phyloP scores from a whole-genome alignment of 2,329 filamentous ascomycete species.

The Aspergillus sergii region DNA sequence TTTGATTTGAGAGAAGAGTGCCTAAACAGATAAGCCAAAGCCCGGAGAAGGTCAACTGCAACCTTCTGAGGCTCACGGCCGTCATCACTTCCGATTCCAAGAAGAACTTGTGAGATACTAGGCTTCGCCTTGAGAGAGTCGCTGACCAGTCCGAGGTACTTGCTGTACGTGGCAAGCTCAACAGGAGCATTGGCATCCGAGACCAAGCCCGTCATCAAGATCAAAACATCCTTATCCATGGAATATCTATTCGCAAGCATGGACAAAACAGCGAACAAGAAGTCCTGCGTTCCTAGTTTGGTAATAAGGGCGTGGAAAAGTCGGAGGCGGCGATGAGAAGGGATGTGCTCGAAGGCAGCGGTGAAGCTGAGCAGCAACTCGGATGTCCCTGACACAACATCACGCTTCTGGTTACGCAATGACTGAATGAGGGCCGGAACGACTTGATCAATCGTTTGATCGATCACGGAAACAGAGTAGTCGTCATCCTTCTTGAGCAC shows the following conservation, averaged over 20 bases:
- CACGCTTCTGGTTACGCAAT: conserved; percentile 74
- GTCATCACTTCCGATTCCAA: conserved; percentile 59
- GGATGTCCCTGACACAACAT: conserved; percentile 77
- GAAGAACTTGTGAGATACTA: conserved; percentile 69
- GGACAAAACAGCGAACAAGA: conserved; percentile 81
- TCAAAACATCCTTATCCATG: conserved; percentile 70
- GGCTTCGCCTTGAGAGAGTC: conserved; percentile 79
- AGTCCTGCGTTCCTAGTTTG: conserved; percentile 82
- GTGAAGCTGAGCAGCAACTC: conserved; percentile 95
- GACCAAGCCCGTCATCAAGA: conserved; percentile 75
- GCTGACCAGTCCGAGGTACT: conserved; percentile 72
- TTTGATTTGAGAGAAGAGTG: conserved; percentile 45
- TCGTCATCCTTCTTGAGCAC: conserved; percentile 92
- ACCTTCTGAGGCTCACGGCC: conserved; percentile 51
- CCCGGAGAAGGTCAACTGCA: conserved; percentile 45
- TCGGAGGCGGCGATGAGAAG: conserved; percentile 77
- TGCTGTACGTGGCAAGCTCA: conserved; percentile 75
- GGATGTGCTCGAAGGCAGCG: conserved; percentile 94
- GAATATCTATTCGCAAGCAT: conserved; percentile 92
- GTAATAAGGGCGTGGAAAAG: conserved; percentile 84
- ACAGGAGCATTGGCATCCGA: conserved; percentile 71
- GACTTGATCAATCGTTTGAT: conserved; percentile 89
- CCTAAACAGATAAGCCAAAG: conserved; percentile 43
- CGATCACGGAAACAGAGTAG: conserved; percentile 94
- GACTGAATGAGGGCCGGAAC: conserved; percentile 89